Evolutionary conservation across 179 eudicot genomes (phyloP), one percentile per base, ranked within the genome.

Genomic region (Corrigiola litoralis): DNA sequence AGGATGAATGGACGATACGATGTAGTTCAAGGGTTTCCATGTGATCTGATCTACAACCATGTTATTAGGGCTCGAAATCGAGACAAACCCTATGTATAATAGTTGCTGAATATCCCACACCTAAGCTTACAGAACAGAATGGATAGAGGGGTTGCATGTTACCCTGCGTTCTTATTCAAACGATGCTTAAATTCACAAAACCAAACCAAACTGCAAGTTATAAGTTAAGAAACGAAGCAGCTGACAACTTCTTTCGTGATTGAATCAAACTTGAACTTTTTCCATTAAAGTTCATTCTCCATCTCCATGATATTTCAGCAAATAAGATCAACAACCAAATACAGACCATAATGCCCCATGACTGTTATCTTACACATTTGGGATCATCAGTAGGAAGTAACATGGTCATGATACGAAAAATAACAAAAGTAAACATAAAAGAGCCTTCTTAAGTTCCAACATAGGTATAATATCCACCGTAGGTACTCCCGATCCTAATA

Each of bases 261-360:
- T 17, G 12, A 52, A 72, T 27, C 58, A n/a, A 57, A 37, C 44
- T 48, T 14, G 29, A 51, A 12, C 23, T 17, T 62, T 29, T 10
- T 28, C 18, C 40, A 18, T 52, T n/a, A n/a, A 29, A 29, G 24
- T 46, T 36, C 20, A 46, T 55, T 51, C 46, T 25, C 49, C 25
- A 17, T 33, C 65, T 28, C 27, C 49, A 51, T 21, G 42, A 31
- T 31, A 40, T 40, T 54, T 54, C 23, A 20, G 56, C 20, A 21
- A 29, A 65, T 34, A 65, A 57, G 41, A 67, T 63, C 50, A 11
- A 20, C 49, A 73, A 34, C 61, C 70, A 60, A 53, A 42, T 65
- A 75, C 67, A 75, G 42, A 68, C 33, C 33, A 25, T 18, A 9
- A 50, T 63, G 23, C 69, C 58, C 50, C 63, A 46, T 46, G 68